phyloP scores from a whole-genome alignment of 768 basidiomycete genomes.

The Tremella yokohamensis region DNA sequence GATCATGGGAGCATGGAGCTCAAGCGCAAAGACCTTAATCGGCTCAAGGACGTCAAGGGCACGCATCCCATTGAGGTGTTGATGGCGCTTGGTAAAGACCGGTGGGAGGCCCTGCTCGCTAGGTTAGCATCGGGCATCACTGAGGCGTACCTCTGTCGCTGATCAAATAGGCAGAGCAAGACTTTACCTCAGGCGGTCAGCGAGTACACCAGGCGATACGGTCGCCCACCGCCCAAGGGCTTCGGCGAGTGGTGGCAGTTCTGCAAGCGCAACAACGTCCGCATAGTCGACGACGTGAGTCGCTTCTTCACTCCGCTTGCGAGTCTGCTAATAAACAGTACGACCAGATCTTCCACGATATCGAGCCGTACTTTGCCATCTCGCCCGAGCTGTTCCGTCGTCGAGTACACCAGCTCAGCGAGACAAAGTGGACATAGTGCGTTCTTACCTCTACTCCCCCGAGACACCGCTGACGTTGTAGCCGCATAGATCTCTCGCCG shows the following conservation, averaged over 20 bases:
- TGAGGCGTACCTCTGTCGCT: not conserved
- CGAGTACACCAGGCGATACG: constrained; percentile 77
- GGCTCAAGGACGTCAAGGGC: constrained; percentile 22
- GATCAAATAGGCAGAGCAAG: constrained; percentile 62
- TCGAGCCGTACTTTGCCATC: constrained; percentile 78
- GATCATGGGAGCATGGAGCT: constrained; percentile 14
- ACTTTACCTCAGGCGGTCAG: constrained; percentile 71
- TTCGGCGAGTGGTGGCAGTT: constrained; percentile 90
- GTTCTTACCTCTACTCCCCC: not conserved
- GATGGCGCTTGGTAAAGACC: constrained; percentile 34
- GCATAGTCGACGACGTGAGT: constrained; percentile 72
- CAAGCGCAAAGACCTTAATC: constrained; percentile 25
- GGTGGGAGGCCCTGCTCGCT: constrained; percentile 38
- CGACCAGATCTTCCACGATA: constrained; percentile 56
- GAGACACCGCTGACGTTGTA: not conserved
- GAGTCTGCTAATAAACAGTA: constrained; percentile 28
- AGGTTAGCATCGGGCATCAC: constrained; percentile 22
- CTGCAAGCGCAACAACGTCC: constrained; percentile 65
- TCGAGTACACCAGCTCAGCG: constrained; percentile 27
- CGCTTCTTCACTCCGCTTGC: too few species aligned
- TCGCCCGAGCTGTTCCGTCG: constrained; percentile 55
- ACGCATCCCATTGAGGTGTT: constrained; percentile 44
- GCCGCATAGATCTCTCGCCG: constrained; percentile 1
- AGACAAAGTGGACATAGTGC: constrained; percentile 37
- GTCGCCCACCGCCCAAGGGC: constrained; percentile 74